A percentile compares a stretch with the other conserved stretches of the same genome.
Conservation (phyloP, 2,329 filamentous ascomycete species). For the Ceratocystis smalleyi region DNA sequence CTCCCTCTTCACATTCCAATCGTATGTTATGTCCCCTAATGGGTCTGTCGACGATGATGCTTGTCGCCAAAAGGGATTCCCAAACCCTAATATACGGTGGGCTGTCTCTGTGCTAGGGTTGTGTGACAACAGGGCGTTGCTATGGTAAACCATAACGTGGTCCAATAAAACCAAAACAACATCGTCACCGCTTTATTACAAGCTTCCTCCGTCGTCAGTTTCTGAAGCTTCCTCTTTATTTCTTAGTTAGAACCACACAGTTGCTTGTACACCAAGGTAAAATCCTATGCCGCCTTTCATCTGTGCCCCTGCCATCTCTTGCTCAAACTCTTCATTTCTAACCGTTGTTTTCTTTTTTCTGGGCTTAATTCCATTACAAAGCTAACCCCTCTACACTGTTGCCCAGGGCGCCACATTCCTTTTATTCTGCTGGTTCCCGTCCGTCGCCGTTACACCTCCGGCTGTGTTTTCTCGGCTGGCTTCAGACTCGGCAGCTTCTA, state of each 20-base stretch:
- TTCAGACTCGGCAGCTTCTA: neutral
- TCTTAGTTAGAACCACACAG: neutral
- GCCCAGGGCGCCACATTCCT: neutral
- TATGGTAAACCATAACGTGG: slow-evolving; percentile 1
- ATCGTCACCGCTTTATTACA: neutral
- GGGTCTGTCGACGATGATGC: neutral
- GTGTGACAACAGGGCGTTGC: neutral
- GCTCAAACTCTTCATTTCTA: neutral
- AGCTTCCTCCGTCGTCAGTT: neutral
- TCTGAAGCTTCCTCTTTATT: neutral
- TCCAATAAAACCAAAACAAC: neutral
- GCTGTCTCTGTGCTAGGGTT: neutral
- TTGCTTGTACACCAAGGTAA: neutral
- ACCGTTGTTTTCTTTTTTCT: neutral
- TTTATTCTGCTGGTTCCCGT: neutral
- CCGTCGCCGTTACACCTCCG: neutral
- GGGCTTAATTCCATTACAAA: neutral
- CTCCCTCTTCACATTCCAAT: neutral
- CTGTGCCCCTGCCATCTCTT: neutral
- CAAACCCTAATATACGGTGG: neutral
- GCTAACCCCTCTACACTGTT: neutral
- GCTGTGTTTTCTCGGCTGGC: neutral
- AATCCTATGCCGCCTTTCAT: neutral
- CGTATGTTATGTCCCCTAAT: neutral
- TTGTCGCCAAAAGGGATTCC: too few species aligned